Percentiles rank a stretch among this genome's conserved stretches.
Evolutionary conservation across 352 stramenopile species (phyloP).

Genomic region (Discostella stelligera): DNA sequence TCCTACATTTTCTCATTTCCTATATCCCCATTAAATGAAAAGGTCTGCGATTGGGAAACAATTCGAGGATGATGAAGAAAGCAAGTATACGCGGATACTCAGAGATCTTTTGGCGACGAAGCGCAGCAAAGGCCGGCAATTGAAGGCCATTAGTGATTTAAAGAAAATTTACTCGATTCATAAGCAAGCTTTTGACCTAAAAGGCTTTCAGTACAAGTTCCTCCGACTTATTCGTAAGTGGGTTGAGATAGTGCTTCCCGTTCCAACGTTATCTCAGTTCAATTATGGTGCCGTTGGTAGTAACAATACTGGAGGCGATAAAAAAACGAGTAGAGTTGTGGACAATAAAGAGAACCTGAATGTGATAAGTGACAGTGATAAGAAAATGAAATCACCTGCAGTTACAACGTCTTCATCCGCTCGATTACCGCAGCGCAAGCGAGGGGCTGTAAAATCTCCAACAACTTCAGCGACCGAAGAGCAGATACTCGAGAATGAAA

Average conservation of each 20-base stretch:
- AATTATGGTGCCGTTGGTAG: constrained; percentile 26
- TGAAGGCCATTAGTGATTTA: constrained; percentile 44
- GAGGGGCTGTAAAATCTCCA: constrained; percentile 1
- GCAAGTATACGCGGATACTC: constrained; percentile 33
- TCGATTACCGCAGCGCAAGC: background rate
- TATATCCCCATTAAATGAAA: background rate
- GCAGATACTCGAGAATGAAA: background rate
- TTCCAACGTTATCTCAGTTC: constrained; percentile 37
- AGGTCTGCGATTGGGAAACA: constrained; percentile 32
- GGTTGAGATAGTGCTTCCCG: constrained; percentile 40
- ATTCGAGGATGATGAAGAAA: constrained; percentile 36
- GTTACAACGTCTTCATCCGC: background rate
- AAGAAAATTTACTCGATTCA: constrained; percentile 20
- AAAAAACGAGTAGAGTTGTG: background rate
- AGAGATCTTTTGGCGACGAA: constrained; percentile 29
- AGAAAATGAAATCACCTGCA: constrained; percentile 5
- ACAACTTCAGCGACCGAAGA: background rate
- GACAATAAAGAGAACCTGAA: constrained; percentile 33
- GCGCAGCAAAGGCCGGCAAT: constrained; percentile 12
- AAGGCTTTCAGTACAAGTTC: constrained; percentile 42
- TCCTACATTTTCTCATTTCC: background rate
- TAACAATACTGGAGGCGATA: constrained; percentile 1
- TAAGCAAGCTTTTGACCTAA: constrained; percentile 37
- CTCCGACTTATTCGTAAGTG: constrained; percentile 45
- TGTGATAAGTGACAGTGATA: background rate